phyloP scores from a whole-genome alignment of 805 yeast genomes.

The Metschnikowia baotianmanensis region DNA sequence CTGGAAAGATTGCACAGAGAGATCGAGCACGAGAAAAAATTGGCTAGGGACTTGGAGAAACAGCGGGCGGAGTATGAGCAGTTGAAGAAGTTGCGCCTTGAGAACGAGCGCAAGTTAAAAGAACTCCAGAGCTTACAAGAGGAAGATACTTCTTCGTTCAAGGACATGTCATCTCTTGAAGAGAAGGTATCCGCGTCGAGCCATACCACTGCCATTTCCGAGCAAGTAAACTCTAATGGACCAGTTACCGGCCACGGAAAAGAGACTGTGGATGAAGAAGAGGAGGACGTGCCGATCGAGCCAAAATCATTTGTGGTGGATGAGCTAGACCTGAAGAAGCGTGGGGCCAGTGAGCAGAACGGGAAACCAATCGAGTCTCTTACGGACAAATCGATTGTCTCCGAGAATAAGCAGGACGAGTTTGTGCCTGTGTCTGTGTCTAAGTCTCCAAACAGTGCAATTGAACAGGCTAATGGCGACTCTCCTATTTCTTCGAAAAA shows the following conservation, averaged over 20 bases:
- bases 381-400: no score
- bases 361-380: neutral
- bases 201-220: neutral
- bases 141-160: constrained; percentile 10
- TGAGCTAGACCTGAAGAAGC: constrained; percentile 22
- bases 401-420: neutral
- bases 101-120: constrained; percentile 27
- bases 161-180: constrained; percentile 1
- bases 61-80: constrained; percentile 37
- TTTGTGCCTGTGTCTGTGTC: neutral
- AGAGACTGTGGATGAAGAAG: constrained; percentile 9
- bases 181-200: neutral
- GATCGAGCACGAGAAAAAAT: constrained; percentile 37
- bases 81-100: constrained; percentile 27
- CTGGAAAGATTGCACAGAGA: constrained; percentile 31
- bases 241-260: constrained; percentile 6
- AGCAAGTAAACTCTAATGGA: neutral
- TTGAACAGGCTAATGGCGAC: constrained; percentile 12
- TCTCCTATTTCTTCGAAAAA: constrained; percentile 7
- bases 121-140: constrained; percentile 19
- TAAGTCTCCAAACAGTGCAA: constrained; percentile 10
- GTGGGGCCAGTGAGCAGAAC: constrained; percentile 2
- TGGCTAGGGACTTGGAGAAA: constrained; percentile 38
- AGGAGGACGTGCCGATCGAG: constrained; percentile 23
- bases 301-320: constrained; percentile 23